phyloP scores from a whole-genome alignment of 2,329 filamentous ascomycete genomes.

The Talaromyces marneffei region DNA sequence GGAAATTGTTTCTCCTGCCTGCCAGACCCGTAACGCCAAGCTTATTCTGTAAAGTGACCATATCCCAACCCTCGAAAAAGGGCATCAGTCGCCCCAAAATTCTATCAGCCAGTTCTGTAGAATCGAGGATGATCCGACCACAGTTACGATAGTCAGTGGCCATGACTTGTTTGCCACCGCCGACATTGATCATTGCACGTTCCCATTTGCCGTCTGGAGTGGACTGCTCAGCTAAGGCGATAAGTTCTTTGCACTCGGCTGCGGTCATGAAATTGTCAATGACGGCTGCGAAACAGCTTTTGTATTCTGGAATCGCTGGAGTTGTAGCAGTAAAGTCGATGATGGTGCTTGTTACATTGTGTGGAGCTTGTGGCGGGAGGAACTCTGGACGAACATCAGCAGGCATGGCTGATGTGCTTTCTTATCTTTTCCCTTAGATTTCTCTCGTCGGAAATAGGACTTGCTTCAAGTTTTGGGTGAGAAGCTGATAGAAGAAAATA shows the following conservation, averaged over 20 bases:
- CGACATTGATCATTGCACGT: constrained; percentile 63
- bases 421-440: not conserved
- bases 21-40: constrained; percentile 41
- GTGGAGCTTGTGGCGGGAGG: constrained; percentile 34
- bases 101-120: constrained; percentile 54
- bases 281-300: constrained; percentile 52
- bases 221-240: constrained; percentile 47
- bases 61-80: constrained; percentile 44
- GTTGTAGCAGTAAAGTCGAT: constrained; percentile 51
- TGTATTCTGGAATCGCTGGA: constrained; percentile 48
- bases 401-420: not conserved
- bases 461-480: not conserved
- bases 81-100: constrained; percentile 55
- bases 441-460: not conserved
- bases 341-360: constrained; percentile 41
- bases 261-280: constrained; percentile 59
- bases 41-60: constrained; percentile 34
- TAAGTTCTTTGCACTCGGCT: constrained; percentile 57
- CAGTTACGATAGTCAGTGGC: constrained; percentile 59
- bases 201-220: constrained; percentile 49
- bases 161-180: constrained; percentile 55
- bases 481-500: not conserved
- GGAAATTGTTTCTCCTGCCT: constrained; percentile 36
- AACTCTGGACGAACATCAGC: constrained; percentile 9
- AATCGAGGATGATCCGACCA: constrained; percentile 73